Conservation (phyloP, 1,284 basidiomycete species). For the Pascua guehoae region DNA sequence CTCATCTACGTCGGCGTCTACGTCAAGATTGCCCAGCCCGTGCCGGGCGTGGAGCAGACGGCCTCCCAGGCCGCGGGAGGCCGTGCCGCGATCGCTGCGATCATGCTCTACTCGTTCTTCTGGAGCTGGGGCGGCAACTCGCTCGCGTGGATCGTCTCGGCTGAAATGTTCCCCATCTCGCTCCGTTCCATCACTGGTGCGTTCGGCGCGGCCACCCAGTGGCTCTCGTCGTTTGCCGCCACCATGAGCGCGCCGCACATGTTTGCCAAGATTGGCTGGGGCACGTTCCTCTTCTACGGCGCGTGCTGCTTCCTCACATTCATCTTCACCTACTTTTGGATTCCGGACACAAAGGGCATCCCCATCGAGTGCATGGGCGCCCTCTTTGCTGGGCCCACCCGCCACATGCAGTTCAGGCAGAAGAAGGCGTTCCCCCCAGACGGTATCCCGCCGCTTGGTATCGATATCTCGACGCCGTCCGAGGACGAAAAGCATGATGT, state of each 20-base stretch:
- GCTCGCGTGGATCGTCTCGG: constrained; percentile 29
- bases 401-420: constrained; percentile 25
- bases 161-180: constrained; percentile 35
- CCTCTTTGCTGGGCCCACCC: constrained; percentile 23
- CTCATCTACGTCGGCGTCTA: constrained; percentile 29
- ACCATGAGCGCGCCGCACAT: constrained; percentile 34
- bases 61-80: constrained; percentile 20
- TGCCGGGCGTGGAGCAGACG: constrained; percentile 8
- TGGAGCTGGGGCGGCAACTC: constrained; percentile 26
- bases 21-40: constrained; percentile 26
- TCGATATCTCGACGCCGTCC: too few species aligned
- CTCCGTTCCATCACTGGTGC: constrained; percentile 31
- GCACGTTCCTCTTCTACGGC: constrained; percentile 40
- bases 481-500: too few species aligned
- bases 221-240: constrained; percentile 30
- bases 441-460: constrained; percentile 22
- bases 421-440: constrained; percentile 30
- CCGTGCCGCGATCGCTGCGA: constrained; percentile 25
- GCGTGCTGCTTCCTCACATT: constrained; percentile 23
- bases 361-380: constrained; percentile 31
- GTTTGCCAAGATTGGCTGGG: constrained; percentile 23
- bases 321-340: constrained; percentile 34
- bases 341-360: constrained; percentile 37
- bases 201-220: constrained; percentile 26
- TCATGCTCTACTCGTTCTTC: constrained; percentile 30